phyloP scores from a whole-genome alignment of 179 eudicot species.

The Beta lomatogona region DNA sequence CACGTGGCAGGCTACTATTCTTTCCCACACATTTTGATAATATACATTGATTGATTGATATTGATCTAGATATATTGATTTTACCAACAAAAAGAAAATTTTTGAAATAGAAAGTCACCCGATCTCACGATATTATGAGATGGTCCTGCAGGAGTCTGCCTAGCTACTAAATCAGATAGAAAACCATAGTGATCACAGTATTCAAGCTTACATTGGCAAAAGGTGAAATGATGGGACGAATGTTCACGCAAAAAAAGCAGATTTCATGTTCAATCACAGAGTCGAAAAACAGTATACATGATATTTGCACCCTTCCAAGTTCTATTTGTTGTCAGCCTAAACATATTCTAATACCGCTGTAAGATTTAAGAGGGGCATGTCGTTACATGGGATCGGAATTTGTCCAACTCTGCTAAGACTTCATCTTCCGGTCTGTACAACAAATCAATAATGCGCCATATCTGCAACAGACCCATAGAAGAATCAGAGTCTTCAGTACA shows the following conservation, averaged over 20 bases:
- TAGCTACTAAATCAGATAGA: not conserved
- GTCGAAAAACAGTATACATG: not conserved
- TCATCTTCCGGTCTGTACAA: constrained; percentile 87
- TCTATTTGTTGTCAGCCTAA: constrained; percentile 12
- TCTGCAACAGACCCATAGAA: constrained; percentile 43
- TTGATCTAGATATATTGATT: no score
- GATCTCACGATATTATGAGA: no score
- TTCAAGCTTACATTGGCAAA: not conserved
- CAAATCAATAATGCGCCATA: constrained; percentile 93
- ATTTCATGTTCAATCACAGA: not conserved
- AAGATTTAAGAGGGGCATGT: constrained; percentile 34
- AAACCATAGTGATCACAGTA: not conserved
- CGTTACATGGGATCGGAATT: constrained; percentile 66
- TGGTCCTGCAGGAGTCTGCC: no score
- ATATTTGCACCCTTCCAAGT: not conserved
- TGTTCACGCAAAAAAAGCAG: not conserved
- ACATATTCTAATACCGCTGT: not conserved
- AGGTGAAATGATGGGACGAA: not conserved
- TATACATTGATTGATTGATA: no score
- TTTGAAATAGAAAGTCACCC: no score
- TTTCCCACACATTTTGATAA: no score
- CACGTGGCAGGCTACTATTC: no score
- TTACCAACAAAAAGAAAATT: no score
- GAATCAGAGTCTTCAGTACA: not conserved
- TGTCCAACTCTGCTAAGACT: constrained; percentile 76